Base-by-base conservation (phyloP, 345 rosid genomes). In the Citrus sp. region DNA sequence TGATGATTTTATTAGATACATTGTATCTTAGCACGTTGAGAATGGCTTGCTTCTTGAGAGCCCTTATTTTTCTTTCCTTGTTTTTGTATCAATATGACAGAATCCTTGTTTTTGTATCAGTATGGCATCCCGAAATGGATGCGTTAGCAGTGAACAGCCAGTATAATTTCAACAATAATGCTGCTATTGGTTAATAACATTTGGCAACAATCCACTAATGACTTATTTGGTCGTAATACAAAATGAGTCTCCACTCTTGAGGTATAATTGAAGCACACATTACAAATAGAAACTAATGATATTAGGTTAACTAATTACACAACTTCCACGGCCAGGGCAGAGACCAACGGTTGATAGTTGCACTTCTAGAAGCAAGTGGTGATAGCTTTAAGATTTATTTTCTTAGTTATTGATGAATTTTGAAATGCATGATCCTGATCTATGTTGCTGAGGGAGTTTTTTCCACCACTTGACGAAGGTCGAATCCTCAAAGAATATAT, bases 391-490 rank as follows among this genome's bases (percentile, higher is more conserved):
- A 9, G 9, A 8, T 7, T 37, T 37, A n/a, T 19, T 60, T 35
- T 30, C 42, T 46, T 32, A 56, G 28, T 32, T 34, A 21, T 37
- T 70, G 59, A 74, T 28, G 27, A 70, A 34, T 22, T 27, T 59
- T 49, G 24, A 56, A 67, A 80, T 63, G 64, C 77, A 78, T 24
- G 78, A 76, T 22, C 3, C 76, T 65, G 82, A 79, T 19, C 59
- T 35, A 74, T 75, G 87, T 19, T 49, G 6, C 6, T 25, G 55
- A 5, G 88, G 85, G 8, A 84, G 86, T 46, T 79, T 30, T 66
- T 40, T 67, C 93, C 91, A 89, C 92, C 86, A 80, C 71, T 83
- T 85, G 21, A 62, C 73, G 32, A 89, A 90, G 42, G 89, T 84
- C 5, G 97, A 90, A 63, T 80, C 84, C 75, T 87, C 83, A 21